Conservation (phyloP, 352 stramenopile genomes). For the Phytophthora cactorum region DNA sequence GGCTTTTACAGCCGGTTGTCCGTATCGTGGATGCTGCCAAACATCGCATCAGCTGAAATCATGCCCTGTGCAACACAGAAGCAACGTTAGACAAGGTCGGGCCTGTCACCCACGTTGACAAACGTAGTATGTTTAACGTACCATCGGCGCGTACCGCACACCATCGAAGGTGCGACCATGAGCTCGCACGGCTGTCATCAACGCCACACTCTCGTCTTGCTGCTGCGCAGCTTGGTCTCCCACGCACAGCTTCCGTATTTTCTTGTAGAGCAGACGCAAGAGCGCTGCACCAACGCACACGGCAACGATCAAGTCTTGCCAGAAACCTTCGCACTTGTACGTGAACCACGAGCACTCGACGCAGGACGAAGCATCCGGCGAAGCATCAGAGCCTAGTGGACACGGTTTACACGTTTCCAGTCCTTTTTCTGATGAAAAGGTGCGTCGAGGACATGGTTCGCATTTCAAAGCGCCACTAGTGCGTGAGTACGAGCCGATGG, state of each 20-base stretch:
- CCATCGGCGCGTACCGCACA: constrained; percentile 50
- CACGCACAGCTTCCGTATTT: constrained; percentile 34
- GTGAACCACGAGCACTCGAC: constrained; percentile 59
- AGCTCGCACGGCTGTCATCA: constrained; percentile 54
- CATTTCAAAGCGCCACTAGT: constrained; percentile 44
- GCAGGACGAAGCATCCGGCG: constrained; percentile 43
- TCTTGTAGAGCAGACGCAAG: constrained; percentile 34
- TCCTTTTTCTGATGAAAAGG: constrained; percentile 50
- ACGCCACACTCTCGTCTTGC: constrained; percentile 46
- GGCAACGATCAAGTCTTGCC: constrained; percentile 48
- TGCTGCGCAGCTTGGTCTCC: constrained; percentile 41
- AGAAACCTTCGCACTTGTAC: constrained; percentile 63
- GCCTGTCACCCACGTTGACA: background rate
- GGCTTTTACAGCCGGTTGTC: constrained; percentile 4
- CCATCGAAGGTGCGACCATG: constrained; percentile 52
- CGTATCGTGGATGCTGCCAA: constrained; percentile 7
- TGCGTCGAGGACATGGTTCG: constrained; percentile 39
- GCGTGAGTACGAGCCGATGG: constrained; percentile 38
- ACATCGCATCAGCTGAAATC: constrained; percentile 42
- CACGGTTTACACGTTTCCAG: constrained; percentile 47
- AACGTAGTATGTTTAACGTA: constrained; percentile 17
- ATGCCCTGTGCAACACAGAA: constrained; percentile 24
- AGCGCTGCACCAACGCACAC: constrained; percentile 25
- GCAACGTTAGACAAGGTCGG: constrained; percentile 16
- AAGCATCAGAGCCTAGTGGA: constrained; percentile 39